Percentiles rank a stretch among this genome's conserved stretches.
These are phyloP conservation scores for Exophiala calicioides DNA, from an alignment of 2,329 filamentous ascomycete genomes.

Conservation along the genomic window DNA sequence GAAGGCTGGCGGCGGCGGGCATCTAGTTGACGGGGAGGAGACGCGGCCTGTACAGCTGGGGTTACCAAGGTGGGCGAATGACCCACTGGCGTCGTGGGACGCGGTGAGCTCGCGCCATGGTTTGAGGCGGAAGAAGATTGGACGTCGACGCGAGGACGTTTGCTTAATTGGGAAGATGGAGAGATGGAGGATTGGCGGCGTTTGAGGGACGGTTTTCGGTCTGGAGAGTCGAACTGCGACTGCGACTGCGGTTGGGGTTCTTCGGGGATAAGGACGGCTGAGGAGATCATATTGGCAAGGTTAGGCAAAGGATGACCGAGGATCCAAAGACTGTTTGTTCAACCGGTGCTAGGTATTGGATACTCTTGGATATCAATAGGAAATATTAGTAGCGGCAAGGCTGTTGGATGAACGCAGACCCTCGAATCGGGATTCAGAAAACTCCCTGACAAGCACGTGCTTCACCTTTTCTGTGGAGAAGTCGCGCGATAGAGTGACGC, in stretches of 20 bases:
- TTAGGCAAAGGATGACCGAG: background rate
- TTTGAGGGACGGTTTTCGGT: constrained; percentile 20
- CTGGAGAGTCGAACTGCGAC: constrained; percentile 1
- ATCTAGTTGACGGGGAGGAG: constrained; percentile 16
- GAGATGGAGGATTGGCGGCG: constrained; percentile 23
- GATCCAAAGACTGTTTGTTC: background rate
- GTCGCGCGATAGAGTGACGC: no score
- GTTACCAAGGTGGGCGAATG: constrained; percentile 21
- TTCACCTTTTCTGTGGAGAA: constrained; percentile 8
- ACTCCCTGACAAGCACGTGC: constrained; percentile 18
- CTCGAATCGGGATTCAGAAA: constrained; percentile 11
- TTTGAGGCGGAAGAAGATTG: constrained; percentile 13
- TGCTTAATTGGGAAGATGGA: constrained; percentile 19
- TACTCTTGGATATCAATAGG: no score
- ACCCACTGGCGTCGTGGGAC: constrained; percentile 30
- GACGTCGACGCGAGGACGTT: constrained; percentile 22
- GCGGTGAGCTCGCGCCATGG: constrained; percentile 52
- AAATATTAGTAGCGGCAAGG: no score
- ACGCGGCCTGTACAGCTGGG: constrained; percentile 9
- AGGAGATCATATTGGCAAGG: constrained; percentile 35
- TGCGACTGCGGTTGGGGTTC: constrained; percentile 15
- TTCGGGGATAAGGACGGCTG: constrained; percentile 39
- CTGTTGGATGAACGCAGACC: background rate
- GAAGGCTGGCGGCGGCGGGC: constrained; percentile 17
- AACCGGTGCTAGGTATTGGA: no score